phyloP scores from a whole-genome alignment of 306 rosid species.

The Prunus fruticosa region DNA sequence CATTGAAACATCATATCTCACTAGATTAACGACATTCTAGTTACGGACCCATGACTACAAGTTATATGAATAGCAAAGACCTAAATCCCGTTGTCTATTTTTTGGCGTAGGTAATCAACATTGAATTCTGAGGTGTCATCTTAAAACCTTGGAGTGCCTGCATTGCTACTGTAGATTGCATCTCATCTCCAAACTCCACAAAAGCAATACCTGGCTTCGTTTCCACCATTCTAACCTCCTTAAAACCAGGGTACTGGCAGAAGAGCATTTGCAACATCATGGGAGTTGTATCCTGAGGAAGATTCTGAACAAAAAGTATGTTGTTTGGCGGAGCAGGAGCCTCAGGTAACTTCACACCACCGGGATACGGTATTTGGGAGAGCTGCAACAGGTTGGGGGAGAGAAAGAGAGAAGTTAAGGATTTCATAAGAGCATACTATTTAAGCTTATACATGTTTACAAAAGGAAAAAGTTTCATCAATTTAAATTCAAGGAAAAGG shows the following conservation, averaged over 20 bases:
- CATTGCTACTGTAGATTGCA: slow-evolving; percentile 89
- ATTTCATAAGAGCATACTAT: background rate
- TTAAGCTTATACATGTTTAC: background rate
- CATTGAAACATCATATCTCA: slow-evolving; percentile 7
- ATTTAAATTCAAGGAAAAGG: background rate
- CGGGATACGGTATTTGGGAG: slow-evolving; percentile 78
- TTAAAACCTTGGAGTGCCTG: slow-evolving; percentile 91
- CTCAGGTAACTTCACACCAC: slow-evolving; percentile 85
- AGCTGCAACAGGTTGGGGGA: slow-evolving; percentile 36
- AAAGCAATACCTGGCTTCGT: slow-evolving; percentile 96
- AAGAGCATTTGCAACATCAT: slow-evolving; percentile 99
- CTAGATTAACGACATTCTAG: background rate
- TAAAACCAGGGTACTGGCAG: slow-evolving; percentile 85
- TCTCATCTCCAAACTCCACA: slow-evolving; percentile 87
- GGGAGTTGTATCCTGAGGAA: slow-evolving; percentile 84
- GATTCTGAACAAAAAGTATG: slow-evolving; percentile 90
- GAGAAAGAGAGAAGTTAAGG: slow-evolving; percentile 3
- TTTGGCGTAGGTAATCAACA: slow-evolving; percentile 96
- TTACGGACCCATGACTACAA: slow-evolving; percentile 17
- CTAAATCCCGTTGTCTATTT: slow-evolving; percentile 42
- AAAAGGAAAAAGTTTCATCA: background rate
- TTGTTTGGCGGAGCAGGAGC: slow-evolving; percentile 99
- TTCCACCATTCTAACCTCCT: slow-evolving; percentile 99
- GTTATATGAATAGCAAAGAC: slow-evolving; percentile 9
- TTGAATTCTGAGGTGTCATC: slow-evolving; percentile 85